phyloP scores from a whole-genome alignment of 257 asterid species.

The Leonotis leonurus region DNA sequence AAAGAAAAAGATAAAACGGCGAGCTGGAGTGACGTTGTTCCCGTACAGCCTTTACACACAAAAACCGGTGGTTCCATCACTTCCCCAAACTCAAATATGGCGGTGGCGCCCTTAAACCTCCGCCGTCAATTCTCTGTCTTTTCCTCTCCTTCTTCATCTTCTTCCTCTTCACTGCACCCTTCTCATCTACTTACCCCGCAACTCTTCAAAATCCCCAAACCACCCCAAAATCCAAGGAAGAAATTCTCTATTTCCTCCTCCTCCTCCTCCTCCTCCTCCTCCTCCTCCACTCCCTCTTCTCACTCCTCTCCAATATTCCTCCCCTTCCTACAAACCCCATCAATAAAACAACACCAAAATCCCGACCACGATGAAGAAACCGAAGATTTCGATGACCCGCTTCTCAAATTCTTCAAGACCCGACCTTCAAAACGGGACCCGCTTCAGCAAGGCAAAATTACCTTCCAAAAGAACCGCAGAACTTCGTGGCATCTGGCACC shows the following conservation, averaged over 20 bases:
- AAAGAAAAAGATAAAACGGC: too few species aligned
- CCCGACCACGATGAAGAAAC: slow-evolving; percentile 12
- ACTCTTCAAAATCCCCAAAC: slow-evolving; percentile 25
- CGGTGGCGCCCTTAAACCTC: slow-evolving; percentile 24
- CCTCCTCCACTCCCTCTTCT: slow-evolving; percentile 26
- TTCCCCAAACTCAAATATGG: slow-evolving; percentile 22
- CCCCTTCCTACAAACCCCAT: slow-evolving; percentile 61
- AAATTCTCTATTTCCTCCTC: slow-evolving; percentile 22
- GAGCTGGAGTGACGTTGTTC: too few species aligned
- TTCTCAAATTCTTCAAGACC: slow-evolving; percentile 57
- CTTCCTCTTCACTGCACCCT: slow-evolving; percentile 6
- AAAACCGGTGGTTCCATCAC: background rate
- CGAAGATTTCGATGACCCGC: slow-evolving; percentile 46
- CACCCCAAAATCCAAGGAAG: slow-evolving; percentile 10
- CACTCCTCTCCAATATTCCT: slow-evolving; percentile 55
- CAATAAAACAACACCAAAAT: slow-evolving; percentile 16
- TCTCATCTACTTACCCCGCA: slow-evolving; percentile 14
- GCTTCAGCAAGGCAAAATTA: slow-evolving; percentile 40
- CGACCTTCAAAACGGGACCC: slow-evolving; percentile 56
- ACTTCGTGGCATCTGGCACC: slow-evolving; percentile 75
- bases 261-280: slow-evolving; percentile 24
- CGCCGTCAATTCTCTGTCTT: slow-evolving; percentile 13
- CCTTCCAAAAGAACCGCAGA: slow-evolving; percentile 57
- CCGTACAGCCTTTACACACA: too few species aligned
- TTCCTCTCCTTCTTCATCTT: slow-evolving; percentile 20